Base-by-base conservation (phyloP, 2,329 filamentous ascomycete genomes). In the Hypomyces rosellus region DNA sequence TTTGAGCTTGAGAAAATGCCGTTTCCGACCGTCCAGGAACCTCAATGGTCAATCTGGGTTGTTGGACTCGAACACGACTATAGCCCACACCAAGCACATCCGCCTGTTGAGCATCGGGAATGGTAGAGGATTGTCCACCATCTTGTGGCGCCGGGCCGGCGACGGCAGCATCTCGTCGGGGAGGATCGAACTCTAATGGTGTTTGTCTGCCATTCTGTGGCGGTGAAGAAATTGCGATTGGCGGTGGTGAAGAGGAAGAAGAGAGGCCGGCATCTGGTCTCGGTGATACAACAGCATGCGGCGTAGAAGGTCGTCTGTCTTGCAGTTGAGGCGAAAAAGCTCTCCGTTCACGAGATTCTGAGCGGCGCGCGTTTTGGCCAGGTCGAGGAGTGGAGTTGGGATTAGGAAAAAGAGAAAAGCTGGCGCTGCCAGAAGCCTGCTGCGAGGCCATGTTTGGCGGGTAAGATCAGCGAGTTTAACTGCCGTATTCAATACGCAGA, bases 351-450 rank as follows among this genome's bases (percentile, higher is more conserved):
- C 60, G 61, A 11, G 68, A 70, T 49, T 64, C 66, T 14, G 68
- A 70, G 15, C 66, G 67, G 34, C 68, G 65, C 1, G 67, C 67
- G 55, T 37, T 39, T 12, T 15, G 36, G 22, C 74, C 50, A 16
- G 60, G 58, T 43, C 57, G 63, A 22, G 64, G 60, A 30, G 59
- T 65, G n/a, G 66, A 65, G 30, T 61, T 49, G 56, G 64, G 74
- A 18, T 70, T 81, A 25, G 78, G 78, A 59, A 82, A 81, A 53
- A 82, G 72, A 53, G 78, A 81, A 64, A 81, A 80, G 52, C 75
- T 74, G 62, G 73, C 75, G 18, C 70, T 62, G 50, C 67, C 68
- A 49, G 64, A 61, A n/a, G 58, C 50, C 41, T 60, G 59, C 45
- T 63, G 60, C 45, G 69, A 60, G 33, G 71, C 68, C 72, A 74